Percentiles rank a stretch among this genome's conserved stretches.
Conservation (phyloP, 805 yeast genomes). For the Grigorovia yakushimaensis region DNA sequence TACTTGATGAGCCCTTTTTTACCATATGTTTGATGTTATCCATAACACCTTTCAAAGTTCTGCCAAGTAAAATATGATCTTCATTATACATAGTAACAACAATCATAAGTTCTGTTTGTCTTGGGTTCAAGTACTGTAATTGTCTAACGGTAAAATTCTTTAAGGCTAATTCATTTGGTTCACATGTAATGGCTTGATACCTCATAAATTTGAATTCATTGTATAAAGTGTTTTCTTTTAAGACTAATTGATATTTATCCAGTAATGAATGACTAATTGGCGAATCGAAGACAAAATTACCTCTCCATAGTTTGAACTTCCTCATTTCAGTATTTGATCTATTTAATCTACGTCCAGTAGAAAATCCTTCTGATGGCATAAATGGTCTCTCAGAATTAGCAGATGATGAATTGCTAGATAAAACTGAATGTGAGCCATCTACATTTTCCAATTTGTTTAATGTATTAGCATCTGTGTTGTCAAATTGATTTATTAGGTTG, state of each 20-base stretch:
- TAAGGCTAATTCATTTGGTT: constrained; percentile 58
- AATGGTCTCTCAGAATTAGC: constrained; percentile 7
- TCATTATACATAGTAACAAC: constrained; percentile 89
- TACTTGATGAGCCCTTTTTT: constrained; percentile 51
- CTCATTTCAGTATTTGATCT: constrained; percentile 22
- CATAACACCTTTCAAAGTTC: constrained; percentile 85
- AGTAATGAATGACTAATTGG: constrained; percentile 70
- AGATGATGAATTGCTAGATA: constrained; percentile 9
- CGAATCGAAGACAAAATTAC: constrained; percentile 79
- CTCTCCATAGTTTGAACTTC: constrained; percentile 36
- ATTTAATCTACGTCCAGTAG: constrained; percentile 1
- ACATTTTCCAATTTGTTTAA: constrained; percentile 7
- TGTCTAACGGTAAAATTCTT: constrained; percentile 77
- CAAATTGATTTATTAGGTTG: constrained; percentile 5
- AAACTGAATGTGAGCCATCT: constrained; percentile 7
- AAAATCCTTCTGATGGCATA: not conserved
- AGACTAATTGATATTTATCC: constrained; percentile 36
- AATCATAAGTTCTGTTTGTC: constrained; percentile 77
- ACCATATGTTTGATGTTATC: constrained; percentile 72
- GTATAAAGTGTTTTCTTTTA: constrained; percentile 29
- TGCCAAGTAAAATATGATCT: constrained; percentile 67
- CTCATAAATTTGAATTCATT: constrained; percentile 75
- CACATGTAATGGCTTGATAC: constrained; percentile 89
- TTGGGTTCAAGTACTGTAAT: constrained; percentile 61
- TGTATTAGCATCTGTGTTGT: constrained; percentile 16